Evolutionary conservation across 1,284 basidiomycete species (phyloP).

Genomic region (Cryptococcus sp.): DNA sequence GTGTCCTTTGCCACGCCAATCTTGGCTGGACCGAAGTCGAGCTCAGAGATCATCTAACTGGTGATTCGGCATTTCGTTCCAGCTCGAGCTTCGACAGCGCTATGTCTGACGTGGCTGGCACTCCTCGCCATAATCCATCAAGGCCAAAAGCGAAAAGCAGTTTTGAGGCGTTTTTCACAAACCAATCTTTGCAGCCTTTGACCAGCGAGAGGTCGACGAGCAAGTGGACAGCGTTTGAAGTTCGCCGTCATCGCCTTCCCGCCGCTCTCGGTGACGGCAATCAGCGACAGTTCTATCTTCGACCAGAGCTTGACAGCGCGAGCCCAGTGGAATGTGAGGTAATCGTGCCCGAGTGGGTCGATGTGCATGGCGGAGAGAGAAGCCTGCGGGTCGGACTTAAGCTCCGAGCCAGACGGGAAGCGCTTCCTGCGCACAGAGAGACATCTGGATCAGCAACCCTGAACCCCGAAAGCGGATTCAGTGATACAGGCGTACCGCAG

Average conservation of each 20-base stretch:
- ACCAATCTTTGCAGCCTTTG: conserved; percentile 15
- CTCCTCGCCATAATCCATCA: neutral
- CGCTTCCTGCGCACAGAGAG: too few species aligned
- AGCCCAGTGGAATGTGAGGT: conserved; percentile 46
- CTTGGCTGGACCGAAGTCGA: conserved; percentile 35
- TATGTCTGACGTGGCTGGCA: too few species aligned
- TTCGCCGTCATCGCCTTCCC: conserved; percentile 43
- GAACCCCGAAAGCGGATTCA: too few species aligned
- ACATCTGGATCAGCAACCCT: too few species aligned
- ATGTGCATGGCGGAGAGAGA: conserved; percentile 38
- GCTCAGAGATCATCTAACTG: neutral
- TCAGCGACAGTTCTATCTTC: conserved; percentile 35
- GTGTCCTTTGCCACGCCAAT: conserved; percentile 27
- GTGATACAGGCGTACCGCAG: too few species aligned
- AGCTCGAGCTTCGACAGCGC: too few species aligned
- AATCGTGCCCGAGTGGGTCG: conserved; percentile 48
- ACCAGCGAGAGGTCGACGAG: conserved; percentile 7
- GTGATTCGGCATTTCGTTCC: too few species aligned
- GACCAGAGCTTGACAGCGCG: conserved; percentile 20
- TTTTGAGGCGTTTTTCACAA: conserved; percentile 19
- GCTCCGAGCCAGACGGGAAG: conserved; percentile 29
- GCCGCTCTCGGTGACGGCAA: conserved; percentile 11
- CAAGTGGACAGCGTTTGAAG: conserved; percentile 25
- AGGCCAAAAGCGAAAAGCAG: conserved; percentile 7
- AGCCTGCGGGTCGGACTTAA: conserved; percentile 39